A percentile compares a stretch with the other conserved stretches of the same genome.
These are phyloP conservation scores for Phaffia australis DNA, from an alignment of 768 basidiomycete genomes.

Conservation along the genomic window DNA sequence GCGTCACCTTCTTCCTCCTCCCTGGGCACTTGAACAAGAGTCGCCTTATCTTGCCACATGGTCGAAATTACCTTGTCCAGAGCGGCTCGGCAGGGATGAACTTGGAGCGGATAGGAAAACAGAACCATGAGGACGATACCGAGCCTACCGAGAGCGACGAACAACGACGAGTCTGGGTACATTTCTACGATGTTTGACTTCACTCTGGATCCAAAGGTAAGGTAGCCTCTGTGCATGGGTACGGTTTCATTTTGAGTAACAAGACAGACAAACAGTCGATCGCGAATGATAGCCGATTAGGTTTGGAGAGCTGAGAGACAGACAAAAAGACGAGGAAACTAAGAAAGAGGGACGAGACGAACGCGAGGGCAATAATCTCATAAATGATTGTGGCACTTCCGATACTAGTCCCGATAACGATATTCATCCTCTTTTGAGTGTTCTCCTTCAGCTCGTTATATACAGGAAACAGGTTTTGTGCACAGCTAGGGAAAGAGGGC, in stretches of 20 bases:
- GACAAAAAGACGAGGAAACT: not conserved
- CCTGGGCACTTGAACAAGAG: conserved; percentile 8
- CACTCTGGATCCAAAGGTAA: conserved; percentile 83
- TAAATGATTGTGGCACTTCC: conserved; percentile 74
- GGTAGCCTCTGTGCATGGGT: conserved; percentile 50
- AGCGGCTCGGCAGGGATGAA: conserved; percentile 83
- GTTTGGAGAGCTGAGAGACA: not conserved
- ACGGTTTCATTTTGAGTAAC: not conserved
- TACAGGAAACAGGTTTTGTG: conserved; percentile 70
- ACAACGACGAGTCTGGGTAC: conserved; percentile 63
- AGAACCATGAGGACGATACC: conserved; percentile 84
- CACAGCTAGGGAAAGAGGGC: not conserved
- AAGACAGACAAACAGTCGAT: too few species aligned
- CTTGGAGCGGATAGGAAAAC: conserved; percentile 88
- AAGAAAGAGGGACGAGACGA: not conserved
- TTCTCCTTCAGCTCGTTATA: conserved; percentile 82
- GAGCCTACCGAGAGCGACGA: conserved; percentile 83
- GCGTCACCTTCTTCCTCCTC: conserved; percentile 43
- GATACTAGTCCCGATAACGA: conserved; percentile 75
- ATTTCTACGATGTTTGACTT: conserved; percentile 89
- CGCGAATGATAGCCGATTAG: not conserved
- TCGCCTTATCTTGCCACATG: conserved; percentile 33
- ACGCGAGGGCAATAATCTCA: conserved; percentile 57
- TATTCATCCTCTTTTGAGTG: conserved; percentile 71
- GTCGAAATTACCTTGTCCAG: conserved; percentile 70